Evolutionary conservation across 1,284 basidiomycete genomes (phyloP).

Genomic region (Agaricales sp.): DNA sequence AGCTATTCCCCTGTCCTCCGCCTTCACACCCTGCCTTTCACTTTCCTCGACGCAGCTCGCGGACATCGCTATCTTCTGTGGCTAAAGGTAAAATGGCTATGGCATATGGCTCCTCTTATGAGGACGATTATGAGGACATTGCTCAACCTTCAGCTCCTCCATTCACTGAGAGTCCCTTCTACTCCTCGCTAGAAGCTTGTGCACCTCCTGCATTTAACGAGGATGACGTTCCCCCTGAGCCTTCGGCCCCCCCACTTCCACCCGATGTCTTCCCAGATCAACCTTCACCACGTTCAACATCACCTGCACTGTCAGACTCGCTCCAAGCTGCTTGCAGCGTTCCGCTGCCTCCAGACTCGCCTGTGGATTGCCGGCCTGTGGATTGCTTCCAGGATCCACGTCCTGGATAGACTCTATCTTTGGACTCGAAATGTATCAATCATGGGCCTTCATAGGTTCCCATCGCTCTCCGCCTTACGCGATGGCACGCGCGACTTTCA

Average conservation of each 20-base stretch:
- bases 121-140: neutral
- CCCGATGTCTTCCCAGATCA: neutral
- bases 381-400: neutral
- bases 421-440: no score
- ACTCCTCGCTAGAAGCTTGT: neutral
- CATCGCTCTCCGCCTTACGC: no score
- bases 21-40: neutral
- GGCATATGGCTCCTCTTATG: neutral
- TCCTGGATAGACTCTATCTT: neutral
- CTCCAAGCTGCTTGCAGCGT: neutral
- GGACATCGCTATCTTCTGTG: neutral
- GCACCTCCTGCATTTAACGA: conserved; percentile 3
- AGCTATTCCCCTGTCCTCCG: neutral
- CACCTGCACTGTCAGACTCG: neutral
- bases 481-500: no score
- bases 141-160: neutral
- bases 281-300: neutral
- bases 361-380: neutral
- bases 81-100: neutral
- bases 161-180: neutral
- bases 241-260: neutral
- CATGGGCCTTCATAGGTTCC: no score
- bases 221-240: neutral
- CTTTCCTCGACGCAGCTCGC: neutral
- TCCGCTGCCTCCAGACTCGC: neutral